Evolutionary conservation across 257 asterid genomes (phyloP).

Genomic region (Solanum megistacrolobum): DNA sequence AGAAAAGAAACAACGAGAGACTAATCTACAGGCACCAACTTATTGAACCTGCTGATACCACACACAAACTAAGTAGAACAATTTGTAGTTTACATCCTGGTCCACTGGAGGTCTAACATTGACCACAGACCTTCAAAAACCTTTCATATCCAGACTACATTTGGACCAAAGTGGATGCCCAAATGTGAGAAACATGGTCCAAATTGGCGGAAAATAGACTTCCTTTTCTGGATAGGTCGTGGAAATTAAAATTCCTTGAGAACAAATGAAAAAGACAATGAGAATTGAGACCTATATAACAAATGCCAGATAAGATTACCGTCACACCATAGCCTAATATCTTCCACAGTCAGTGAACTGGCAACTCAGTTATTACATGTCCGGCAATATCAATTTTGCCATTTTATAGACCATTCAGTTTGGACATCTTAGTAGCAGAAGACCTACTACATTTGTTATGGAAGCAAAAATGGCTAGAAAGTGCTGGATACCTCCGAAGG

Average conservation of each 20-base stretch:
- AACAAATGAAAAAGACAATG: neutral
- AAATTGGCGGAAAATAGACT: neutral
- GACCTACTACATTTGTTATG: neutral
- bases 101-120: neutral
- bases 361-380: neutral
- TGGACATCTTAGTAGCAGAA: neutral
- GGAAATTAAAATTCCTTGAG: neutral
- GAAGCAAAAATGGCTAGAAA: neutral
- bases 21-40: neutral
- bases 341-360: neutral
- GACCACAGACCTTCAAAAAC: neutral
- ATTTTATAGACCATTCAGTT: neutral
- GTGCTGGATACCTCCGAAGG: conserved; percentile 43
- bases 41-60: neutral
- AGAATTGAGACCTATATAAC: neutral
- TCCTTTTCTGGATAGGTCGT: neutral
- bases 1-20: neutral
- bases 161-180: neutral
- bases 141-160: neutral
- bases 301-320: neutral
- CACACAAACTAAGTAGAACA: neutral
- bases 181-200: neutral
- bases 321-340: neutral
- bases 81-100: neutral
- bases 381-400: neutral